Base-by-base conservation (phyloP, 2,329 filamentous ascomycete genomes). In the Aspergillus awamori region DNA sequence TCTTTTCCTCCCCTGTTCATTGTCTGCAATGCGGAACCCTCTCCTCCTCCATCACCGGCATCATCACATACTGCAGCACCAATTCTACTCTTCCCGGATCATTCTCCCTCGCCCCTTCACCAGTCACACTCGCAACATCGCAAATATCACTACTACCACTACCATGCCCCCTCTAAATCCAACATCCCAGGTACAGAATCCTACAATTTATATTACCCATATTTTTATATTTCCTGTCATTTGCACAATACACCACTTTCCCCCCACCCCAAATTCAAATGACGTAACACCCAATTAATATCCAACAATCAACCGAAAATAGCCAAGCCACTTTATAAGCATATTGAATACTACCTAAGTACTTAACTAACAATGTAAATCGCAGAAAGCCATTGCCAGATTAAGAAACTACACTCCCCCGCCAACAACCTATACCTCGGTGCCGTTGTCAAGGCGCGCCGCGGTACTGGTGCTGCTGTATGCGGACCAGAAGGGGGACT, bases 401-500 rank as follows among this genome's bases (percentile, higher is more conserved):
- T 77, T 89, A 26, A 80, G 84, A 67, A 73, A 78, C 38, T 89
- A 86, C 68, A 74, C 76, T 13, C 79, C 85, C n/a, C 85, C 84
- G 43, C 80, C 83, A 8, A 86, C 85, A 6, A 80, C 79, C 63
- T 89, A 86, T 76, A 77, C 81, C 65, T 78, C 80, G 53, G 82
- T 86, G 45, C 86, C 86, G 1, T 70, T 87, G 8, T 81, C 79
- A 13, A 86, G 91, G 63, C 87, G 93, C 66, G 94, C 94, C 13
- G 93, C 94, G 24, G 94, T 98, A 43, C 80, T 98, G 57, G 84
- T 98, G 53, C 84, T 98, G 56, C 84, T 98, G 1, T 97, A 95
- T 74, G 92, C 93, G 38, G 94, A 97, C 76, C 84, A 85, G 47
- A 82, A 84, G 64, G 94, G 94, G 43, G 90, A 96, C 67, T 80